Conservation (phyloP, 2,329 filamentous ascomycete genomes). For the Ophiostoma sp. region DNA sequence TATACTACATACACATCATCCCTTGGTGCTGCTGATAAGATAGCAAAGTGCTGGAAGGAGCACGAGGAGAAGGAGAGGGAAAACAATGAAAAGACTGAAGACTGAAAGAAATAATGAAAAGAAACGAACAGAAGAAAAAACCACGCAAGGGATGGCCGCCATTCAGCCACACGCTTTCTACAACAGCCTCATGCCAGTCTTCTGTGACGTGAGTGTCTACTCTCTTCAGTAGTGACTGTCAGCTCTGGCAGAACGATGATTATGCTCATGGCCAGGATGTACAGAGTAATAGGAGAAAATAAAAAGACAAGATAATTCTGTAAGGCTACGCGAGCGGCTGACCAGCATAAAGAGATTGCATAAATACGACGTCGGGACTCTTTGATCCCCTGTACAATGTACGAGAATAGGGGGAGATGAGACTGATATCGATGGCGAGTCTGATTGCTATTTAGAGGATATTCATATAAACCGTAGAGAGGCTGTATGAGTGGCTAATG, state of each 20-base stretch:
- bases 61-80: background rate
- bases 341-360: slow-evolving; percentile 4
- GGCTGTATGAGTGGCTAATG: background rate
- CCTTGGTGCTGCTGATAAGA: background rate
- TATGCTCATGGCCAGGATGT: too few species aligned
- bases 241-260: background rate
- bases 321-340: slow-evolving; percentile 6
- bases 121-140: background rate
- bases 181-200: slow-evolving; percentile 1
- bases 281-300: background rate
- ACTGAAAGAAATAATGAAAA: too few species aligned
- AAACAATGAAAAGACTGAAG: too few species aligned
- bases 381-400: background rate
- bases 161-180: background rate
- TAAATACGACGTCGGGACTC: background rate
- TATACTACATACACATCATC: slow-evolving; percentile 2
- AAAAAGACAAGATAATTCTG: background rate
- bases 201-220: background rate
- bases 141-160: background rate
- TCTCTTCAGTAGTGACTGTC: background rate
- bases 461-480: background rate
- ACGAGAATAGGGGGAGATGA: slow-evolving; percentile 6
- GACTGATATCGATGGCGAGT: background rate
- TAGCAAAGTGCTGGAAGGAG: background rate
- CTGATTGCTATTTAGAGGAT: background rate